A percentile compares a stretch with the other conserved stretches of the same genome.
Evolutionary conservation across 1,284 basidiomycete genomes (phyloP).

Genomic region (Ceratobasidium sp.): DNA sequence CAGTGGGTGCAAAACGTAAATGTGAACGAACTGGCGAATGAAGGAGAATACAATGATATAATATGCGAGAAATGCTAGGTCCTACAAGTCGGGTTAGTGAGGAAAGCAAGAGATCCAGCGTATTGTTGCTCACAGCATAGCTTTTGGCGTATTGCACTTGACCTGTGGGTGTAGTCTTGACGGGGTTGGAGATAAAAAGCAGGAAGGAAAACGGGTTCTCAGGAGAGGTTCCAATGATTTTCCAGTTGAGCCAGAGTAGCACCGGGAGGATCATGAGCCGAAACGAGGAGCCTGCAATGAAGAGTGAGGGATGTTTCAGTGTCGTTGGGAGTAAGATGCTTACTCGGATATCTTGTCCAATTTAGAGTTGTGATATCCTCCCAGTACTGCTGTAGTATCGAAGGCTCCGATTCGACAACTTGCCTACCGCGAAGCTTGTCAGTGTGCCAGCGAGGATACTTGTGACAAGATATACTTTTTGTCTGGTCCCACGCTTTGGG

Average conservation of each 20-base stretch:
- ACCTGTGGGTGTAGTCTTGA: conserved; percentile 66
- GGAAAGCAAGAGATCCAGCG: conserved; percentile 7
- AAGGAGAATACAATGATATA: conserved; percentile 94
- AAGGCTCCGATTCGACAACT: neutral
- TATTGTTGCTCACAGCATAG: conserved; percentile 57
- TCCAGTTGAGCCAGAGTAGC: conserved; percentile 80
- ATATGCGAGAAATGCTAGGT: conserved; percentile 87
- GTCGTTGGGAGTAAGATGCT: neutral
- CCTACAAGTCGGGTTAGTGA: conserved; percentile 59
- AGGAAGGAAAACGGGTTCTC: conserved; percentile 83
- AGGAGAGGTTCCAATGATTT: conserved; percentile 64
- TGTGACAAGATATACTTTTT: conserved; percentile 3
- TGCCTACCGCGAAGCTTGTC: neutral
- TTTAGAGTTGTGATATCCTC: conserved; percentile 48
- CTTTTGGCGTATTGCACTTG: conserved; percentile 82
- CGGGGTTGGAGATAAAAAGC: conserved; percentile 80
- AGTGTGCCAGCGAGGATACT: neutral
- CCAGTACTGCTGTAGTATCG: conserved; percentile 42
- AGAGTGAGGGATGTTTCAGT: neutral
- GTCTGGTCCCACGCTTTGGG: neutral
- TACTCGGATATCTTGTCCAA: conserved; percentile 47
- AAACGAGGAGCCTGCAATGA: conserved; percentile 61
- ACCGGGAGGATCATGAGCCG: conserved; percentile 80
- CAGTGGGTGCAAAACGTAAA: conserved; percentile 78
- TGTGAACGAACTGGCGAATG: conserved; percentile 81